These are phyloP conservation scores for Coniferiporia weirii DNA, from an alignment of 1,284 basidiomycete species.

Conservation along the genomic window DNA sequence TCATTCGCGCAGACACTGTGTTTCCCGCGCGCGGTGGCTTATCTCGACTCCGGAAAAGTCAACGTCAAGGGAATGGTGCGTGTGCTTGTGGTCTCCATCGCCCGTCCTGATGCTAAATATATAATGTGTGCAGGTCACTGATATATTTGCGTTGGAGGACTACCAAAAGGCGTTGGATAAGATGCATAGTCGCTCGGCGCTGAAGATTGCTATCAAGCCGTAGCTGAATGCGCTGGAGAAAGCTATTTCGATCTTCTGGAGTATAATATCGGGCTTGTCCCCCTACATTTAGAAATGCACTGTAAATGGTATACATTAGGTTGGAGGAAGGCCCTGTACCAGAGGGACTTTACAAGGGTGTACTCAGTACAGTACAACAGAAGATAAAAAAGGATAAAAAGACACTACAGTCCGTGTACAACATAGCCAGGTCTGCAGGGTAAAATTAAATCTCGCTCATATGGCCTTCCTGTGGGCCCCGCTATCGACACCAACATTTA, in stretches of 20 bases:
- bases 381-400: background rate
- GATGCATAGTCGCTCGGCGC: constrained; percentile 42
- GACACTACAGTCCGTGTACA: background rate
- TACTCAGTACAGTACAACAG: background rate
- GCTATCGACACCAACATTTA: background rate
- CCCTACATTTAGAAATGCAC: too few relatives aligned
- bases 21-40: constrained; percentile 58
- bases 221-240: background rate
- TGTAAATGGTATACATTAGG: too few relatives aligned
- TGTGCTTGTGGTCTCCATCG: background rate
- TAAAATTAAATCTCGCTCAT: background rate
- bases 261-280: too few relatives aligned
- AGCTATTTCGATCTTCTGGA: too few relatives aligned
- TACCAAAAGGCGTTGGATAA: constrained; percentile 58
- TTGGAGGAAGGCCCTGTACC: too few relatives aligned
- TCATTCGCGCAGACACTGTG: constrained; percentile 58
- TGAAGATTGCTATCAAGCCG: constrained; percentile 38
- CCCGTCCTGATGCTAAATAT: background rate
- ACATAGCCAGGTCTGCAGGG: background rate
- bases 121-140: constrained; percentile 35
- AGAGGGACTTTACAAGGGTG: background rate
- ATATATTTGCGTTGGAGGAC: constrained; percentile 48
- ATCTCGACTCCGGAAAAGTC: constrained; percentile 57
- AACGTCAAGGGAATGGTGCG: constrained; percentile 53
- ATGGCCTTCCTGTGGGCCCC: background rate